A percentile compares a stretch with the other conserved stretches of the same genome.
phyloP scores from a whole-genome alignment of 176 grass and related monocot species.

The Calamus simplicifolius region DNA sequence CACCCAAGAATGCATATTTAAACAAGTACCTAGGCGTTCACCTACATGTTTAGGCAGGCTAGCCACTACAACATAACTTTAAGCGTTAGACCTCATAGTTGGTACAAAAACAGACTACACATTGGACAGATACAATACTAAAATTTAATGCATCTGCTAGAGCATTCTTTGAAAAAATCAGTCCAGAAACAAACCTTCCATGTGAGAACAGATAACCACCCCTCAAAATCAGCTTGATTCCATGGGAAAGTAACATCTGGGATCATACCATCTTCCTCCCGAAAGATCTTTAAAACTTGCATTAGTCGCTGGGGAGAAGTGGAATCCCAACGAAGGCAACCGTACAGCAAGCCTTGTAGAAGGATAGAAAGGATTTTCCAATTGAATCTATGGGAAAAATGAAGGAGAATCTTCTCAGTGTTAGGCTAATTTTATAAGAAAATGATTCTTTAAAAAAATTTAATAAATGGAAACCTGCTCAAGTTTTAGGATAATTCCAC shows the following conservation, averaged over 20 bases:
- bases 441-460: not conserved
- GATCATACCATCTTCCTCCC: slow-evolving; percentile 42
- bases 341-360: slow-evolving; percentile 82
- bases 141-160: too few relatives aligned
- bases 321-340: slow-evolving; percentile 87
- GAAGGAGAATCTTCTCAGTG: slow-evolving; percentile 6
- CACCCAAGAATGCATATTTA: too few relatives aligned
- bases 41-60: too few relatives aligned
- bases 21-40: too few relatives aligned
- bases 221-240: slow-evolving; percentile 91
- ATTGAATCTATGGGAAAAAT: slow-evolving; percentile 51
- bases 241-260: slow-evolving; percentile 52
- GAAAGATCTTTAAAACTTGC: slow-evolving; percentile 78
- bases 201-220: slow-evolving; percentile 77
- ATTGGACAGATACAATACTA: not conserved
- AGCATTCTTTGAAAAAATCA: slow-evolving; percentile 7
- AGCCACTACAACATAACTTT: too few relatives aligned
- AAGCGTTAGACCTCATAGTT: too few relatives aligned
- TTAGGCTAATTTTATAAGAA: slow-evolving; percentile 5
- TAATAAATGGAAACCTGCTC: slow-evolving; percentile 55
- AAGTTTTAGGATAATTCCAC: slow-evolving; percentile 83
- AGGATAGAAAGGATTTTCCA: slow-evolving; percentile 76
- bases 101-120: too few relatives aligned
- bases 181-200: slow-evolving; percentile 82
- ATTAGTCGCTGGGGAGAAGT: slow-evolving; percentile 95